A percentile compares a stretch with the other conserved stretches of the same genome.
Evolutionary conservation across 2,329 filamentous ascomycete species (phyloP).

Genomic region (Aureobasidium namibiae): DNA sequence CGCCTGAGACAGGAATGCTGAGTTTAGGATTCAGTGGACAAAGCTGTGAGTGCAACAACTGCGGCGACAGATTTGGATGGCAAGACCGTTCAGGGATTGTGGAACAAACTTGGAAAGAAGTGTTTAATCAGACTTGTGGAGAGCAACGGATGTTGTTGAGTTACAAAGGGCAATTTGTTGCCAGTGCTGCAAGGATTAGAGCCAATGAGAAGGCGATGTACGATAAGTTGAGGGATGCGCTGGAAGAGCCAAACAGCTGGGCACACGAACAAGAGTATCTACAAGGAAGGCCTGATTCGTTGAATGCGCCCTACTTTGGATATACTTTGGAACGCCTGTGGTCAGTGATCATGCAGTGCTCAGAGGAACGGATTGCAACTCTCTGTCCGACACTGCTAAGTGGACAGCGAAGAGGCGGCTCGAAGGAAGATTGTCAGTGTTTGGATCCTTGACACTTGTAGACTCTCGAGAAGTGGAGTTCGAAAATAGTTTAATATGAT

Average conservation of each 20-base stretch:
- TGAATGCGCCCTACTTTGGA: background rate
- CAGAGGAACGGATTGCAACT: background rate
- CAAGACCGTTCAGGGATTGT: slow-evolving; percentile 27
- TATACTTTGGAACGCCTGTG: background rate
- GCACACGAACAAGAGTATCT: background rate
- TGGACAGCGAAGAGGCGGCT: background rate
- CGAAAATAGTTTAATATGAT: background rate
- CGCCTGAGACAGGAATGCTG: slow-evolving; percentile 37
- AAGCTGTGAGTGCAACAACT: slow-evolving; percentile 34
- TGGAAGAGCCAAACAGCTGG: background rate
- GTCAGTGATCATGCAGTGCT: background rate
- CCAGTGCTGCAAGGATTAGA: slow-evolving; percentile 34
- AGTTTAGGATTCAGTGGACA: slow-evolving; percentile 33
- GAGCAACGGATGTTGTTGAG: slow-evolving; percentile 27
- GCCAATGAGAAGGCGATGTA: background rate
- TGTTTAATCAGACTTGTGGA: slow-evolving; percentile 13
- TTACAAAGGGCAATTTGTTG: slow-evolving; percentile 42
- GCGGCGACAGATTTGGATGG: slow-evolving; percentile 35
- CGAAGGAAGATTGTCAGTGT: background rate
- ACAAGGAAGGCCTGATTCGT: background rate
- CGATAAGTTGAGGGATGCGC: background rate
- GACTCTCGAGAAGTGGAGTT: background rate
- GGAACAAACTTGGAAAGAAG: slow-evolving; percentile 14
- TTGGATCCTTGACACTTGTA: background rate
- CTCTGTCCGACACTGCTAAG: background rate